A percentile compares a stretch with the other conserved stretches of the same genome.
These are phyloP conservation scores for Acmispon strigosus DNA, from an alignment of 306 rosid species.

Conservation along the genomic window DNA sequence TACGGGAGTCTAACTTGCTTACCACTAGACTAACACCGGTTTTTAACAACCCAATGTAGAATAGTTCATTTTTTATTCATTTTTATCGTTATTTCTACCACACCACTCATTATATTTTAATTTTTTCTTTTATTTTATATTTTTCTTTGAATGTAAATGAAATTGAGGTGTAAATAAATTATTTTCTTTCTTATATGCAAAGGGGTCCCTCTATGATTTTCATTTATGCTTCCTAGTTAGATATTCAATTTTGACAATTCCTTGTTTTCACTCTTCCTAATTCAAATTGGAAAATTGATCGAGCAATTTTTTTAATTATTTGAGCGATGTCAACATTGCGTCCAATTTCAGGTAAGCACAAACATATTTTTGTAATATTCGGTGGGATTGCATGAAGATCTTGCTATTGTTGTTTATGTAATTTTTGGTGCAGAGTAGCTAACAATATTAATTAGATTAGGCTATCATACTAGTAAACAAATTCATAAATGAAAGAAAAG, in stretches of 20 bases:
- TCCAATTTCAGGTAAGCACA: constrained; percentile 36
- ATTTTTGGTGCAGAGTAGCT: constrained; percentile 32
- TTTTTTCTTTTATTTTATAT: too few relatives aligned
- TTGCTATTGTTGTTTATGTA: constrained; percentile 30
- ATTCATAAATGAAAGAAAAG: background rate
- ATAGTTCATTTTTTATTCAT: too few relatives aligned
- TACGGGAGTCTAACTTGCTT: too few relatives aligned
- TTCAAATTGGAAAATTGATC: background rate
- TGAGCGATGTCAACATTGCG: constrained; percentile 37
- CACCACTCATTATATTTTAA: too few relatives aligned
- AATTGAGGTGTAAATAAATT: too few relatives aligned
- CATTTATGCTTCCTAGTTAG: constrained; percentile 1
- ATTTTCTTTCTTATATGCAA: background rate
- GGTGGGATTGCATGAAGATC: constrained; percentile 40
- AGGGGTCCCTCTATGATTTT: constrained; percentile 38
- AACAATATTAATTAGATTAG: constrained; percentile 20
- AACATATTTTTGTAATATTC: constrained; percentile 30
- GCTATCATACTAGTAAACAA: constrained; percentile 4
- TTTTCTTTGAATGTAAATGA: too few relatives aligned
- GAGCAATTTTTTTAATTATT: background rate
- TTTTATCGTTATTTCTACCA: too few relatives aligned
- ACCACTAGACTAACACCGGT: too few relatives aligned
- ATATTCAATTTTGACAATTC: constrained; percentile 24
- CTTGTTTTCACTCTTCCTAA: background rate
- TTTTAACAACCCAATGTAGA: too few relatives aligned